These are phyloP conservation scores for Penicillium sp. DNA, from an alignment of 2,329 filamentous ascomycete genomes.

Conservation along the genomic window DNA sequence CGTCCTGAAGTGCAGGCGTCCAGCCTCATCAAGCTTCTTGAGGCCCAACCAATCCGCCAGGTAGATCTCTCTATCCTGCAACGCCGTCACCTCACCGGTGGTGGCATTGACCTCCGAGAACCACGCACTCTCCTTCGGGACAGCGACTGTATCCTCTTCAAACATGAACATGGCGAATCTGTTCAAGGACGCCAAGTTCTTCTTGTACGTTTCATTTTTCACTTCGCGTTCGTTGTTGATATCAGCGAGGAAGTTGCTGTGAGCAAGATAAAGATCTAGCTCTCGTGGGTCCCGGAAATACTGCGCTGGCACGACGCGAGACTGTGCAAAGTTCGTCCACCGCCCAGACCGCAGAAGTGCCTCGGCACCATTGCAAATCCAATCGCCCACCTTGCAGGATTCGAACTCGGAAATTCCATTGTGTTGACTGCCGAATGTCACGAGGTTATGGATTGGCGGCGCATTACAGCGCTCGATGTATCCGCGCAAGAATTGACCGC, in stretches of 20 bases:
- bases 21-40: conserved; percentile 74
- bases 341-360: conserved; percentile 76
- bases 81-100: conserved; percentile 59
- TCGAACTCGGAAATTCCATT: conserved; percentile 87
- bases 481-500: conserved; percentile 90
- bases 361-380: conserved; percentile 79
- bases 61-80: conserved; percentile 74
- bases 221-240: conserved; percentile 85
- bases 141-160: conserved; percentile 77
- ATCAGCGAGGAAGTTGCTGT: conserved; percentile 88
- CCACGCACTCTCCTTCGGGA: conserved; percentile 89
- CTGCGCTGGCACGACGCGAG: conserved; percentile 83
- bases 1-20: conserved; percentile 73
- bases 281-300: conserved; percentile 79
- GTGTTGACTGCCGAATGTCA: conserved; percentile 90
- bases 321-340: conserved; percentile 78
- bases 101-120: conserved; percentile 83
- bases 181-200: conserved; percentile 68
- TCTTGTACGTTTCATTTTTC: conserved; percentile 75
- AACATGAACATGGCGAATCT: conserved; percentile 91
- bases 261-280: conserved; percentile 71
- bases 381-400: conserved; percentile 69
- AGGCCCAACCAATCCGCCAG: conserved; percentile 92
- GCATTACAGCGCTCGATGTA: conserved; percentile 85
- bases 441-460: conserved; percentile 72